Evolutionary conservation across 2,329 filamentous ascomycete genomes (phyloP), one percentile per base, ranked within the genome.

Genomic region (Cladorrhinum sp.): DNA sequence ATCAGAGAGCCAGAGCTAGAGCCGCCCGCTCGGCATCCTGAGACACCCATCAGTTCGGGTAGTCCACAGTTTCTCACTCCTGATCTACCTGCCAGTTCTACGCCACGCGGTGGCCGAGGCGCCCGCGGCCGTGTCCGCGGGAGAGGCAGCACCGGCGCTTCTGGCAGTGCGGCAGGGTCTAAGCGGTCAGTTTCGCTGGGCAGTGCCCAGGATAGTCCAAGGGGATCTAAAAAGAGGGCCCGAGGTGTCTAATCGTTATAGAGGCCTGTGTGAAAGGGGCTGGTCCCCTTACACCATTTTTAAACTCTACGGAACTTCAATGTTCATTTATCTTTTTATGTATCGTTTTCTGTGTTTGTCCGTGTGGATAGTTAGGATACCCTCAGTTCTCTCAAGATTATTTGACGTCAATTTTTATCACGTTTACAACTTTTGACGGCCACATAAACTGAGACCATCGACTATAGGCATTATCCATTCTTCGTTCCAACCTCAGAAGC

Each of bases 61-160:
- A 52, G 41, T 38, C 62, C 49, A 18, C 62, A 56, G 8, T 67
- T 67, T 25, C 49, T 68, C 5, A 60, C 60, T 2, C 63, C 66
- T 4, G 64, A 63, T n/a, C 27, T 59, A 3, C 64, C 66, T 6
- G 60, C 60, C 10, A 63, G 64, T 20, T 55, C 55, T 5, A 59
- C 56, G 7, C 52, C 59, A 29, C 27, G 59, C 2, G 59, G 58
- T 3, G 29, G 55, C 3, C 50, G 58, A 9, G 36, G 60, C 24
- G 18, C 57, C 2, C 7, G 61, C 1, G 54, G 50, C 1, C 52
- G 59, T 8, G 52, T 55, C 1, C 55, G 61, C 16, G 55, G 51
- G 1, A 45, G 29, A 25, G 50, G 57, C 0, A 48, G 59, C 12
- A 29, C 53, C 25, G 41, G 62, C 12, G 24, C 53, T 29, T 25